Base-by-base conservation (phyloP, 192 early-diverging fungal species). In the Pilaira anomala region DNA sequence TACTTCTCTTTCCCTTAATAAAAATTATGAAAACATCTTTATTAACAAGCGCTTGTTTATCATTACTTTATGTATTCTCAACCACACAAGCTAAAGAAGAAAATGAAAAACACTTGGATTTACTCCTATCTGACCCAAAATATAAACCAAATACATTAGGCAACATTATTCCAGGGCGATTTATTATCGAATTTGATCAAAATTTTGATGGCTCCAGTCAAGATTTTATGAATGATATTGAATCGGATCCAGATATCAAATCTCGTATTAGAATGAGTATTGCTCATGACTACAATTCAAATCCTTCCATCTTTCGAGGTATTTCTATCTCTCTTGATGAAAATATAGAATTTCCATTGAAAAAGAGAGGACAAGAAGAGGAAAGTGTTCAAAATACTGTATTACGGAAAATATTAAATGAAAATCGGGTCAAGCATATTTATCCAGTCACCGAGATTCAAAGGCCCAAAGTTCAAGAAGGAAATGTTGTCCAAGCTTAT, bases 181-280 rank as follows among this genome's bases (percentile, higher is more conserved):
- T 66, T 29, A 61, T 69, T 52, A 42, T 69, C 2, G 68, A 69
- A 45, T 69, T 69, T 44, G 50, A 66, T 7, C 39, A 66, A 1
- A 22, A 19, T 16, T 57, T 50, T 39, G n/a, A 48, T 21, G 61
- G 54, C 18, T 51, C 50, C 25, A 52, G 40, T 11, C 14, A 24
- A 11, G 40, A 59, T 14, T 58, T 71, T 41, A 33, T 61, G 22
- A 44, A 14, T 22, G 45, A 53, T 46, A 33, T 60, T 16, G 48
- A 60, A 9, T n/a, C 28, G 16, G 13, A 53, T 9, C 49, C 62
- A 13, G 41, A 12, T 12, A 24, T 60, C 18, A 45, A 29, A n/a
- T 48, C 48, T 9, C 49, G 29, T 19, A 18, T 58, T 9, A 48
- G 45, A 16, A 46, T 66, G 41, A 59, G 30, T 3, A 49, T 62